Conservation (phyloP, 768 basidiomycete species). For the Lactarius evosmus region DNA sequence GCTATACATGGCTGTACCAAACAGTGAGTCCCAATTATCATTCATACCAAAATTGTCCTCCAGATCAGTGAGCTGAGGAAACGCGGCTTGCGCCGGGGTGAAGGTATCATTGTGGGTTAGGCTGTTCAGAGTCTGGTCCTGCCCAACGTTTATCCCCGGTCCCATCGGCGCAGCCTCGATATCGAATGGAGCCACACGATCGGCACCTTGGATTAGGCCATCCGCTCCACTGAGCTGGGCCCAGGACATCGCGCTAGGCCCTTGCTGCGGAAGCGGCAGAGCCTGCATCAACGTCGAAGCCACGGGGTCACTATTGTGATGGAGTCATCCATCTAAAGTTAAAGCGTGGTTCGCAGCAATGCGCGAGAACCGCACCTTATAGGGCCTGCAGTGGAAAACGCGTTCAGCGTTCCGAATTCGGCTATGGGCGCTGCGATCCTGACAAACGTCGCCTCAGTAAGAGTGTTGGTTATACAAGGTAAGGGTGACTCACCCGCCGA, state of each 20-base stretch:
- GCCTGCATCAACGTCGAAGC: neutral
- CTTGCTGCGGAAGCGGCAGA: neutral
- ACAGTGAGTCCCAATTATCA: neutral
- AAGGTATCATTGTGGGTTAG: neutral
- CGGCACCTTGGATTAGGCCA: neutral
- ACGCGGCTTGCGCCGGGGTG: neutral
- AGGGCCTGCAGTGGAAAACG: slow-evolving; percentile 1
- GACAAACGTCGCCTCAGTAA: neutral
- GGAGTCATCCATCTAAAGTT: slow-evolving; percentile 1
- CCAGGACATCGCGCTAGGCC: neutral
- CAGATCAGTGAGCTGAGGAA: neutral
- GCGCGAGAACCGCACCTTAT: slow-evolving; percentile 6
- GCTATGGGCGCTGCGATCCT: neutral
- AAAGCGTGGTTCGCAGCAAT: neutral
- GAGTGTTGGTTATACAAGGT: slow-evolving; percentile 6
- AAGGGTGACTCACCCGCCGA: neutral
- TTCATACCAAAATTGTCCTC: neutral
- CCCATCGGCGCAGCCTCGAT: neutral
- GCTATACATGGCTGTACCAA: neutral
- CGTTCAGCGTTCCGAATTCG: neutral
- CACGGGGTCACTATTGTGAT: neutral
- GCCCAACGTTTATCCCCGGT: slow-evolving; percentile 8
- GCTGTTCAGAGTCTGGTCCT: neutral
- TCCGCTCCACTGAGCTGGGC: neutral
- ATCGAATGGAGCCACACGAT: slow-evolving; percentile 10